Evolutionary conservation across 805 yeast genomes (phyloP).

Genomic region (Ogataea methanolica): DNA sequence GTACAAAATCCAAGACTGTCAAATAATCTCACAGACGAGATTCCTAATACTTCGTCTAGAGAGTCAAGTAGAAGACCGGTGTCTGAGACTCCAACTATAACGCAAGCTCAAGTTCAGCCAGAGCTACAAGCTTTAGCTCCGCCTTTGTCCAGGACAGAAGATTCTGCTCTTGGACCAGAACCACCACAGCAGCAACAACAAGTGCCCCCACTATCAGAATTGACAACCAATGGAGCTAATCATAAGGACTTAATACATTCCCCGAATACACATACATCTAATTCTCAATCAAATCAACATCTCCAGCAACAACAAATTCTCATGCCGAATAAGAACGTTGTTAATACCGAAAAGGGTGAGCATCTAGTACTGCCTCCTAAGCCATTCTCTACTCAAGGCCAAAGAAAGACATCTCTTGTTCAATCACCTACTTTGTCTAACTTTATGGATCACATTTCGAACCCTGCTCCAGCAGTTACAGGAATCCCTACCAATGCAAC

Average conservation of each 20-base stretch:
- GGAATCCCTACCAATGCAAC: conserved; percentile 6
- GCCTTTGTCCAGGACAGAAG: background rate
- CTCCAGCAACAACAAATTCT: conserved; percentile 11
- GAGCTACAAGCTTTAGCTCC: background rate
- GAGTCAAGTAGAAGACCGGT: no score
- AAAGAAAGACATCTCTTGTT: conserved; percentile 3
- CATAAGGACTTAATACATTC: background rate
- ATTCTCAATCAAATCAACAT: background rate
- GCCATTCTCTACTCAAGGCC: conserved; percentile 14
- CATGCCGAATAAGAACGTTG: conserved; percentile 18
- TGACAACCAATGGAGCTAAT: background rate
- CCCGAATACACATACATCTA: background rate
- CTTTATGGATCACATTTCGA: conserved; percentile 17
- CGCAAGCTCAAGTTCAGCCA: no score
- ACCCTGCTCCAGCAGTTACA: conserved; percentile 4
- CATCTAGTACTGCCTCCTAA: conserved; percentile 17
- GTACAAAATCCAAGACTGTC: no score
- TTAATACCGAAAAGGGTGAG: conserved; percentile 14
- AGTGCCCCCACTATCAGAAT: background rate
- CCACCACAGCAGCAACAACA: conserved; percentile 12
- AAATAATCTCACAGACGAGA: no score
- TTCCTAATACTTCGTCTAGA: no score
- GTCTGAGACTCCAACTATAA: no score
- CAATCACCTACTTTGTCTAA: conserved; percentile 18
- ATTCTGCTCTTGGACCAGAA: conserved; percentile 1